Evolutionary conservation across 306 rosid genomes (phyloP), one percentile per base, ranked within the genome.

Genomic region (Quercus berberidifolia): DNA sequence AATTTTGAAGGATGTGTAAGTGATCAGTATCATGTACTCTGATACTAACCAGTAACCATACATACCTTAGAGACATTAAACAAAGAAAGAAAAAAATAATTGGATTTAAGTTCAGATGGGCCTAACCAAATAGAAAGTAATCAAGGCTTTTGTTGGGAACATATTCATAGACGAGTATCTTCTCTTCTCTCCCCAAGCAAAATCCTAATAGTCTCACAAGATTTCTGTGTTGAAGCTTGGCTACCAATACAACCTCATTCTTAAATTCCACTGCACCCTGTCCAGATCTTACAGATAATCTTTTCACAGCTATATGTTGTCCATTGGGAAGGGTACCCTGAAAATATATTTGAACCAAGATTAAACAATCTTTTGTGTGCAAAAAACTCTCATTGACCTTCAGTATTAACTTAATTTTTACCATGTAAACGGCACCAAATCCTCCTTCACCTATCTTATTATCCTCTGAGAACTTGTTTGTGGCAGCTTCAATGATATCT

Each of bases 191-290:
- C 23, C 78, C 78, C 78, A 81, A 62, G 78, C 88, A 78, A 49
- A 85, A 85, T 85, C 88, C 85, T 43, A 78, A 19, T 11, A 81
- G 68, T 5, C 80, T 64, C 41, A 81, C 85, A 13, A 85, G 58
- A 75, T 78, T 85, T 56, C 83, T 55, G 13, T 85, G 88, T 26
- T 85, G 85, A 74, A 85, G 83, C 30, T 81, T 74, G 35, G 88
- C 85, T 38, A 85, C 76, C 0, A 78, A 43, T 33, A 73, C 17
- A 70, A 85, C 59, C 57, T 85, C 85, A 78, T 81, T 85, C 21
- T 77, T 82, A 30, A 85, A 80, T 55, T 85, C 85, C n/a, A 4
- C 9, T 0, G 67, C 58, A 21, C 81, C 88, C 38, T 85, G 88
- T 18, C 71, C 28, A 2, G 79, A 85, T 28, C 13, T 35, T 43